A percentile compares a stretch with the other conserved stretches of the same genome.
These are phyloP conservation scores for Globisporangium cylindrosporum DNA, from an alignment of 352 stramenopile species.

Conservation along the genomic window DNA sequence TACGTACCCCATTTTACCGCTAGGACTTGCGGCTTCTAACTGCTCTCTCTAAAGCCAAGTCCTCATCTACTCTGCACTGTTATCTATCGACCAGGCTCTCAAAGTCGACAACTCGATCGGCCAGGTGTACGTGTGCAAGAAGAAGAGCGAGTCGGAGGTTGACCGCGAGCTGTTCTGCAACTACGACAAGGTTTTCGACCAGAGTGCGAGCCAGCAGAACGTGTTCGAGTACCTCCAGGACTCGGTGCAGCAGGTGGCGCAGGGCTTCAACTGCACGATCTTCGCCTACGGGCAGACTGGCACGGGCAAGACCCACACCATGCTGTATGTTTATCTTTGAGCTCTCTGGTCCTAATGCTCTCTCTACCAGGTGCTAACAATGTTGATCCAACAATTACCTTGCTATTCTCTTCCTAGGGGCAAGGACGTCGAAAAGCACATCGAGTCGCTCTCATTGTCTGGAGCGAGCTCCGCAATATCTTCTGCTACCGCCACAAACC, in stretches of 20 bases:
- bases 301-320: slow-evolving; percentile 90
- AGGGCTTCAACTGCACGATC: slow-evolving; percentile 90
- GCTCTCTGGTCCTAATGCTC: background rate
- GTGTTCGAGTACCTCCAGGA: slow-evolving; percentile 76
- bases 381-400: slow-evolving; percentile 3
- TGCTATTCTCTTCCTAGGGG: slow-evolving; percentile 27
- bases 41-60: background rate
- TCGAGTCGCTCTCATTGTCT: slow-evolving; percentile 16
- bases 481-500: slow-evolving; percentile 13
- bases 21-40: background rate
- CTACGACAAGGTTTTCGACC: slow-evolving; percentile 78
- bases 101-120: slow-evolving; percentile 30
- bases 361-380: background rate
- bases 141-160: slow-evolving; percentile 32
- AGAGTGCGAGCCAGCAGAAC: slow-evolving; percentile 53
- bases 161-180: slow-evolving; percentile 52
- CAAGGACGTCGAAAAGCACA: slow-evolving; percentile 47
- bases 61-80: background rate
- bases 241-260: slow-evolving; percentile 71
- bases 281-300: slow-evolving; percentile 91
- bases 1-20: background rate
- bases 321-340: slow-evolving; percentile 49
- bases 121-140: slow-evolving; percentile 52
- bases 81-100: slow-evolving; percentile 13
- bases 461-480: background rate